Percentiles rank a stretch among this genome's conserved stretches.
Conservation (phyloP, 2,329 filamentous ascomycete species). For the Dothistroma septosporum region DNA sequence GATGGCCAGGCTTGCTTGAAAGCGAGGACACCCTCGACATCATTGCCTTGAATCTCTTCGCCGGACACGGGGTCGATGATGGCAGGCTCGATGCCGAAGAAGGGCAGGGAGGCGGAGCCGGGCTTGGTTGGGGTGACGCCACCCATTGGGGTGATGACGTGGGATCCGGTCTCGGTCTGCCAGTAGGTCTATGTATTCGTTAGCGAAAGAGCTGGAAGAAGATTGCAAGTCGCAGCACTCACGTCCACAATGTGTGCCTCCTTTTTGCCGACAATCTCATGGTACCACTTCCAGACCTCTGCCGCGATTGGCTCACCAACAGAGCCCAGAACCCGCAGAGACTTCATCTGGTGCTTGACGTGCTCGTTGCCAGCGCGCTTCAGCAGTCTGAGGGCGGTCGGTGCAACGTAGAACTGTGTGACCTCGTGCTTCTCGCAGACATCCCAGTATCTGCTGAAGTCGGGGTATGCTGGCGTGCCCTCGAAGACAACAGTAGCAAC, state of each 20-base stretch:
- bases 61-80: constrained; percentile 97
- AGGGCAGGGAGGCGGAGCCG: constrained; percentile 89
- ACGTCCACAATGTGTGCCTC: constrained; percentile 92
- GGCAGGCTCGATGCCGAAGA: constrained; percentile 96
- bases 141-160: constrained; percentile 89
- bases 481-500: constrained; percentile 96
- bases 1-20: constrained; percentile 99
- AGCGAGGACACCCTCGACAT: constrained; percentile 92
- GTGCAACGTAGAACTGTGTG: constrained; percentile 97
- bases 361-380: constrained; percentile 95
- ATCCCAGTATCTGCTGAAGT: constrained; percentile 98
- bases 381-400: constrained; percentile 84
- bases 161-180: constrained; percentile 97
- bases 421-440: constrained; percentile 93
- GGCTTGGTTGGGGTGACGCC: constrained; percentile 96
- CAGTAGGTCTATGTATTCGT: constrained; percentile 74
- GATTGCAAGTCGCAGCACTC: constrained; percentile 43
- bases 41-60: constrained; percentile 88
- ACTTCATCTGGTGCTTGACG: constrained; percentile 83
- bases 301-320: constrained; percentile 97
- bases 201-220: constrained; percentile 7
- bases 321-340: constrained; percentile 83
- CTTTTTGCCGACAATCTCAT: constrained; percentile 88
- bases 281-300: constrained; percentile 99
- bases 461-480: constrained; percentile 93